A percentile compares a stretch with the other conserved stretches of the same genome.
These are phyloP conservation scores for Polyplosphaeria fusca DNA, from an alignment of 495 filamentous ascomycete genomes.

Conservation along the genomic window DNA sequence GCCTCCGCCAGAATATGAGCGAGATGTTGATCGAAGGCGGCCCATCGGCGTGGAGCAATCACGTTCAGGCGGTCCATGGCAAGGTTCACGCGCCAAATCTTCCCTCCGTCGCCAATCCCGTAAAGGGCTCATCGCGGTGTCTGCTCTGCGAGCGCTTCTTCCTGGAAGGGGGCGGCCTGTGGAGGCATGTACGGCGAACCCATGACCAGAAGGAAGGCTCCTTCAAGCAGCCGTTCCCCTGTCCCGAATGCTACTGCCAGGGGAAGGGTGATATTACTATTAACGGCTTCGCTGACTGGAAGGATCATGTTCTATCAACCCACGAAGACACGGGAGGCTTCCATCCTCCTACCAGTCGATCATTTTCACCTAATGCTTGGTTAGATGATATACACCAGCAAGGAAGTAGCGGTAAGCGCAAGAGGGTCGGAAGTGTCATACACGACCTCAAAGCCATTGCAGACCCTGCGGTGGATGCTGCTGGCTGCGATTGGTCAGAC, in stretches of 20 bases:
- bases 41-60: background rate
- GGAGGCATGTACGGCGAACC: background rate
- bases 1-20: background rate
- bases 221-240: no score
- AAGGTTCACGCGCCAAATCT: no score
- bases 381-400: background rate
- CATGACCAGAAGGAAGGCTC: background rate
- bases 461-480: background rate
- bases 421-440: background rate
- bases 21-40: background rate
- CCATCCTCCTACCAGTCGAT: background rate
- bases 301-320: background rate
- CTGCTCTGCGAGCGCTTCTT: no score
- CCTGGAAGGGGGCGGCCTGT: background rate
- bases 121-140: background rate
- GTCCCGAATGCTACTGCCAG: background rate
- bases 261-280: background rate
- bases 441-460: background rate
- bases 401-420: background rate
- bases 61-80: background rate
- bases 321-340: background rate
- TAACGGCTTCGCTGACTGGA: background rate
- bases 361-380: background rate
- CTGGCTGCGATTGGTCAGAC: background rate
- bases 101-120: background rate